phyloP scores from a whole-genome alignment of 768 basidiomycete genomes.

The Phlebiopsis flavidoalba region DNA sequence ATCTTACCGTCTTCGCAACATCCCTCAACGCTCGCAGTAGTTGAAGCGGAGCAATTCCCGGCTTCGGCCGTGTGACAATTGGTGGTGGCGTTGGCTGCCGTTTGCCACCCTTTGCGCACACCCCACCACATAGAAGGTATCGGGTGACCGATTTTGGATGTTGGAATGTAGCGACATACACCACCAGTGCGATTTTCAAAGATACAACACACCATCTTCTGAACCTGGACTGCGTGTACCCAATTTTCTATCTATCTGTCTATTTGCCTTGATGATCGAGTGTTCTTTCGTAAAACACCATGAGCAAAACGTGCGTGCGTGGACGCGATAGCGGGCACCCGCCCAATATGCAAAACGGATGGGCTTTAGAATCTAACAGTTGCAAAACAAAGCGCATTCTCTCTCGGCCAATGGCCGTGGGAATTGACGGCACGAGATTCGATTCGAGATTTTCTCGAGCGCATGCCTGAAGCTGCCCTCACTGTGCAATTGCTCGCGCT shows the following conservation, averaged over 20 bases:
- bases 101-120: no score
- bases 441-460: slow-evolving; percentile 3
- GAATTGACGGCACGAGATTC: slow-evolving; percentile 1
- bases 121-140: no score
- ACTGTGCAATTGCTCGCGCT: neutral
- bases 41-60: no score
- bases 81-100: no score
- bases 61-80: no score
- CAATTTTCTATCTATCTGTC: neutral
- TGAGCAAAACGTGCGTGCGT: no score
- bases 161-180: neutral
- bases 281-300: neutral
- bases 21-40: no score
- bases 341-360: slow-evolving; percentile 3
- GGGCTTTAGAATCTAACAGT: slow-evolving; percentile 4
- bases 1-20: no score
- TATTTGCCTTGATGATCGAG: neutral
- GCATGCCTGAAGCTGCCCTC: neutral
- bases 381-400: slow-evolving; percentile 1
- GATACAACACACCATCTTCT: neutral
- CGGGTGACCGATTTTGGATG: neutral
- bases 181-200: neutral
- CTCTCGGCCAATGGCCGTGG: neutral
- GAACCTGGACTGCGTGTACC: neutral
- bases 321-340: neutral